These are phyloP conservation scores for Daldinia sp. DNA, from an alignment of 2,329 filamentous ascomycete species.

Conservation along the genomic window DNA sequence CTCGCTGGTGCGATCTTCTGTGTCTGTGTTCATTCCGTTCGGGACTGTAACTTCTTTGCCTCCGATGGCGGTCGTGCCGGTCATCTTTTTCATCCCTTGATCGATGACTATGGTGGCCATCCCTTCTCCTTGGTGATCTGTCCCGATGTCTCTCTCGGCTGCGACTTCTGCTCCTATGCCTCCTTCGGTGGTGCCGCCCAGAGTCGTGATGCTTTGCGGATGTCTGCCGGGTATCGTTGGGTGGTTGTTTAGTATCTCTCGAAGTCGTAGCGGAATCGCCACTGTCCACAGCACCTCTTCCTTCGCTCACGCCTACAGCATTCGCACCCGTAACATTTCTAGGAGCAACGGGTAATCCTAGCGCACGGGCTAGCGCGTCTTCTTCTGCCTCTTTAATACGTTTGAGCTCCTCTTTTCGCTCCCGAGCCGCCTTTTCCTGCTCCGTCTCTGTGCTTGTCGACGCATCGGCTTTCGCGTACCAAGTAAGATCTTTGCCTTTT, in stretches of 20 bases:
- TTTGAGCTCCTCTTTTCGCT: conserved; percentile 81
- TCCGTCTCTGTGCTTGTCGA: conserved; percentile 66
- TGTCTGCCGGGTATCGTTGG: conserved; percentile 40
- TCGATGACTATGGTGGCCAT: conserved; percentile 41
- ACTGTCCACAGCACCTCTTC: conserved; percentile 50
- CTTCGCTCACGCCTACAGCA: conserved; percentile 69
- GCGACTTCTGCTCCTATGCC: conserved; percentile 52
- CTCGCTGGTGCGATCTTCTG: conserved; percentile 35
- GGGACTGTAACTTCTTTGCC: conserved; percentile 42
- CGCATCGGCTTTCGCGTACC: conserved; percentile 72
- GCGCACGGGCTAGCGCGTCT: conserved; percentile 84
- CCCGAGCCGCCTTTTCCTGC: conserved; percentile 68
- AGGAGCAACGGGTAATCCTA: conserved; percentile 80
- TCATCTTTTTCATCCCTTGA: conserved; percentile 59
- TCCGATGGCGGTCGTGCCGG: conserved; percentile 59
- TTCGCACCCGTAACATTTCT: conserved; percentile 73
- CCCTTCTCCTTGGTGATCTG: conserved; percentile 47
- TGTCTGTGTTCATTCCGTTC: conserved; percentile 38
- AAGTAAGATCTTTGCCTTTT: conserved; percentile 75
- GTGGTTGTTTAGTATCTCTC: conserved; percentile 40
- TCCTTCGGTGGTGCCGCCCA: conserved; percentile 52
- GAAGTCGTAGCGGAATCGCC: conserved; percentile 29
- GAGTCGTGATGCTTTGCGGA: conserved; percentile 49
- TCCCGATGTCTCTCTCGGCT: conserved; percentile 47
- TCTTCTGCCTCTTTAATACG: conserved; percentile 92